A percentile compares a stretch with the other conserved stretches of the same genome.
These are phyloP conservation scores for Lonicera japonica DNA, from an alignment of 129 eudicot species.

Conservation along the genomic window DNA sequence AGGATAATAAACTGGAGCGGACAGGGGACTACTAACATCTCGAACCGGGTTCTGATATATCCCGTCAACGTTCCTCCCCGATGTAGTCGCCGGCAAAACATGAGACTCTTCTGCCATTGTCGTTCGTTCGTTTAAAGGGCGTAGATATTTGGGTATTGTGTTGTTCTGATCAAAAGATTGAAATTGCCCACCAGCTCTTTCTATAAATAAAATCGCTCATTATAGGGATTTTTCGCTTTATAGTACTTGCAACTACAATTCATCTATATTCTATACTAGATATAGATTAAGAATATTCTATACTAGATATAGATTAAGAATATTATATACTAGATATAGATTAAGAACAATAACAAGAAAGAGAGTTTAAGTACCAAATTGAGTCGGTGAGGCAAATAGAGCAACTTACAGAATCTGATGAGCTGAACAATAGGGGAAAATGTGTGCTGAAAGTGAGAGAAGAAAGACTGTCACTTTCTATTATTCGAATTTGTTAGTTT, in stretches of 20 bases:
- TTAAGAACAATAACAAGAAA: too few species aligned
- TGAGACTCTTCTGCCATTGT: constrained; percentile 50
- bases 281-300: too few species aligned
- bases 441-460: neutral
- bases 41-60: constrained; percentile 32
- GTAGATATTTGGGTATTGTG: constrained; percentile 51
- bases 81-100: constrained; percentile 33
- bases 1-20: constrained; percentile 45
- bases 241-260: too few species aligned
- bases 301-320: too few species aligned
- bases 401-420: neutral
- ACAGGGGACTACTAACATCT: constrained; percentile 37
- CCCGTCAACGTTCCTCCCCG: constrained; percentile 28
- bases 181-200: neutral
- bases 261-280: too few species aligned
- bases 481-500: neutral
- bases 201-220: neutral
- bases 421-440: neutral
- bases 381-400: neutral
- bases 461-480: neutral
- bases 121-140: constrained; percentile 61
- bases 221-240: neutral
- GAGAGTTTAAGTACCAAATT: too few species aligned
- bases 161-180: constrained; percentile 65
- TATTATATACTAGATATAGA: too few species aligned